Conservation (phyloP, 2,329 filamentous ascomycete genomes). For the Chaetomium olivaceum region DNA sequence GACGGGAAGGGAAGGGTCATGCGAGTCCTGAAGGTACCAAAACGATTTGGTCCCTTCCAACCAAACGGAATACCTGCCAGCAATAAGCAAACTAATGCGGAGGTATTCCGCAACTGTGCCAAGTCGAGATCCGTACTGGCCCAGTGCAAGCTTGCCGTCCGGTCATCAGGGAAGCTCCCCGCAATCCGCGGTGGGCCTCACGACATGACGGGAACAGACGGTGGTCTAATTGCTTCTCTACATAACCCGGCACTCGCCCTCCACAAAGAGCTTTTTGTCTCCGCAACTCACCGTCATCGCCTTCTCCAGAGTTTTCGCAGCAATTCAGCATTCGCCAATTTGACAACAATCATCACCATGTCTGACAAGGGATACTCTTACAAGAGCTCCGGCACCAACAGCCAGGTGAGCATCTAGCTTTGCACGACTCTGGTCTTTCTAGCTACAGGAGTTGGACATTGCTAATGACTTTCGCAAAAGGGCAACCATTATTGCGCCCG, state of each 20-base stretch:
- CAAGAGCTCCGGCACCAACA: slow-evolving; percentile 32
- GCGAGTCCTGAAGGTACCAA: not conserved
- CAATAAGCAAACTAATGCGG: not conserved
- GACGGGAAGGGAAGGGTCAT: not conserved
- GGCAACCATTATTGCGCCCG: slow-evolving; percentile 34
- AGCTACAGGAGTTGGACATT: not conserved
- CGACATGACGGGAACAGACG: not conserved
- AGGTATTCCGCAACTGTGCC: not conserved
- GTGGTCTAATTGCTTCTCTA: not conserved
- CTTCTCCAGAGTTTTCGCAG: not conserved
- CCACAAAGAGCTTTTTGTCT: not conserved
- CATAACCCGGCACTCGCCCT: not conserved
- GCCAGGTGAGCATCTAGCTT: slow-evolving; percentile 19
- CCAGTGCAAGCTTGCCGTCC: not conserved
- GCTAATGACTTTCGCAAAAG: slow-evolving; percentile 10
- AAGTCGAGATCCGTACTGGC: not conserved
- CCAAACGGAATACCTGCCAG: not conserved
- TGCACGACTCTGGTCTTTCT: not conserved
- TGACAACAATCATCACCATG: slow-evolving; percentile 24
- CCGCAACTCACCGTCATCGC: not conserved
- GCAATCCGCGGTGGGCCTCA: not conserved
- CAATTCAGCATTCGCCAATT: not conserved
- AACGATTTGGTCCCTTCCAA: not conserved
- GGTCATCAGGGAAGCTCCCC: not conserved
- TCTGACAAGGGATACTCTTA: slow-evolving; percentile 31